Percentiles rank a stretch among this genome's conserved stretches.
These are phyloP conservation scores for Plectosphaerella cucumerina DNA, from an alignment of 2,329 filamentous ascomycete genomes.

Conservation along the genomic window DNA sequence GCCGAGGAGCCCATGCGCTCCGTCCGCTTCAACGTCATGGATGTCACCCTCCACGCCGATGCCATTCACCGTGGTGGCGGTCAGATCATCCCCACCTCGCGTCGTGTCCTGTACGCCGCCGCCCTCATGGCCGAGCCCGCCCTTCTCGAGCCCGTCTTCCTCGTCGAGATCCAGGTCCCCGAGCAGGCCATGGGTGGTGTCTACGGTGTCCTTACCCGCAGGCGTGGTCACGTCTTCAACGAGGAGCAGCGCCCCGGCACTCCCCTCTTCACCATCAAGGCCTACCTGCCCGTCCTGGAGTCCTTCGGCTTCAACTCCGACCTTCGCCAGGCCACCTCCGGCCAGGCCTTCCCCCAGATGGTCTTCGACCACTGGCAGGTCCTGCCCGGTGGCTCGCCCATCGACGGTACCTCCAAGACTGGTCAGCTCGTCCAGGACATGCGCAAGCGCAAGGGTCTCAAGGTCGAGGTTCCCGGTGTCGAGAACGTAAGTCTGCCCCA, in stretches of 20 bases:
- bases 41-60: constrained; percentile 99
- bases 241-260: constrained; percentile 98
- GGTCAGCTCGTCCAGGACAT: constrained; percentile 81
- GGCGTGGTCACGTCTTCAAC: constrained; percentile 97
- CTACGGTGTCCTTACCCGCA: constrained; percentile 96
- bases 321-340: constrained; percentile 87
- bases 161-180: constrained; percentile 98
- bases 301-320: constrained; percentile 99
- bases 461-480: constrained; percentile 87
- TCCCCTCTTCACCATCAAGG: constrained; percentile 99
- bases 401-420: constrained; percentile 78
- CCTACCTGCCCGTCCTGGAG: constrained; percentile 93
- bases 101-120: constrained; percentile 95
- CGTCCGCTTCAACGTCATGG: constrained; percentile 97
- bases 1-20: constrained; percentile 98
- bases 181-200: constrained; percentile 99
- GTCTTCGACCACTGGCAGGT: constrained; percentile 99
- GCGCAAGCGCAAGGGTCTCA: constrained; percentile 99
- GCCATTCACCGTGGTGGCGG: constrained; percentile 99
- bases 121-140: constrained; percentile 85
- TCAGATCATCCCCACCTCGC: constrained; percentile 95
- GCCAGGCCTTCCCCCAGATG: constrained; percentile 98
- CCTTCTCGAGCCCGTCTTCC: constrained; percentile 95
- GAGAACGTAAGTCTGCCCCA: constrained; percentile 74
- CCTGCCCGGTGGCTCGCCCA: constrained; percentile 86